Evolutionary conservation across 106 monocot species (phyloP).

Genomic region (Cymbidium sinense): DNA sequence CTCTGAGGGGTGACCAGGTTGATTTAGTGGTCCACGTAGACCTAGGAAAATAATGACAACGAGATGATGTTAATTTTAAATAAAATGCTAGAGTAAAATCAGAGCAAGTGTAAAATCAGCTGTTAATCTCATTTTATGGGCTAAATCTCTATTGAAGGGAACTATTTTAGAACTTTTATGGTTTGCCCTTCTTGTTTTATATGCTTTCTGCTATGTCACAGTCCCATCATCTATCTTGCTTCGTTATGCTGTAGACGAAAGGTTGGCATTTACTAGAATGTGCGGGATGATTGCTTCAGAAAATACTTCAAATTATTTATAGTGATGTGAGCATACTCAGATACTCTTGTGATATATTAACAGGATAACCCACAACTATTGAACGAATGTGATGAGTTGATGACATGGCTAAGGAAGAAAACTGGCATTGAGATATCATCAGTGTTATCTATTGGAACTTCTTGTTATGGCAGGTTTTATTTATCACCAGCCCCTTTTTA

Average conservation of each 20-base stretch:
- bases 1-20: no score
- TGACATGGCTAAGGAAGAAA: conserved; percentile 69
- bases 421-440: conserved; percentile 60
- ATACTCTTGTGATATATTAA: neutral
- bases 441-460: conserved; percentile 46
- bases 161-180: no score
- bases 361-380: neutral
- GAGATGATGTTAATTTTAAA: no score
- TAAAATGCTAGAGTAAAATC: no score
- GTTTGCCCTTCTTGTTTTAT: neutral
- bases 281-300: neutral
- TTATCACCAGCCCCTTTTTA: neutral
- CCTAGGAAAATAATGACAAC: no score
- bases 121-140: no score
- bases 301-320: neutral
- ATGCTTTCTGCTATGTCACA: neutral
- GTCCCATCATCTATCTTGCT: neutral
- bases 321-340: neutral
- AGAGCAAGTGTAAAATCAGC: no score
- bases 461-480: conserved; percentile 47
- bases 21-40: no score
- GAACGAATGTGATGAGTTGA: conserved; percentile 37
- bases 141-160: no score
- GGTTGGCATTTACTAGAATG: neutral
- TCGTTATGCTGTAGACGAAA: neutral